phyloP scores from a whole-genome alignment of 2,329 filamentous ascomycete species.

The Fusarium burgessii region DNA sequence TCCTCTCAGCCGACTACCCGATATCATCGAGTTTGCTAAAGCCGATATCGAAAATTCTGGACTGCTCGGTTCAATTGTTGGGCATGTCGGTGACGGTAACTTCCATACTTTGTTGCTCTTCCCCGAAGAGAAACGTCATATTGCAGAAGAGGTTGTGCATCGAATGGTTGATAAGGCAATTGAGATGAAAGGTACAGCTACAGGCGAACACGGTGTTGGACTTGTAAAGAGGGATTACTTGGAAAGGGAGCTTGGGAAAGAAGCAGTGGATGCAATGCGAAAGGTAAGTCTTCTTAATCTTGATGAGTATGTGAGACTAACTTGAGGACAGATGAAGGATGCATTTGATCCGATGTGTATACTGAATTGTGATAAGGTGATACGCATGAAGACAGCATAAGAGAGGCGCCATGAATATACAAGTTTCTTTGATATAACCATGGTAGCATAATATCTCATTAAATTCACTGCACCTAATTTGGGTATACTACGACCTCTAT shows the following conservation, averaged over 20 bases:
- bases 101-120: conserved; percentile 70
- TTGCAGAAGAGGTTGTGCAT: conserved; percentile 57
- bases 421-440: too few relatives aligned
- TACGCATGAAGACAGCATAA: conserved; percentile 13
- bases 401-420: too few relatives aligned
- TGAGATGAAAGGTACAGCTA: conserved; percentile 76
- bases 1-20: conserved; percentile 78
- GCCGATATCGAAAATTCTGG: conserved; percentile 87
- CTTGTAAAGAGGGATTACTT: conserved; percentile 69
- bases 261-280: conserved; percentile 68
- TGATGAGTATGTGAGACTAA: not conserved
- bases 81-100: conserved; percentile 93
- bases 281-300: not conserved
- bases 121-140: not conserved
- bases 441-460: too few relatives aligned
- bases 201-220: conserved; percentile 73
- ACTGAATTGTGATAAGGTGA: conserved; percentile 54
- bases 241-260: conserved; percentile 65
- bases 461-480: too few relatives aligned
- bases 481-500: too few relatives aligned
- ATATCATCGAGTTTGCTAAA: conserved; percentile 85
- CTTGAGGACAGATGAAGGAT: conserved; percentile 60
- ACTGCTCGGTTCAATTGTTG: conserved; percentile 86
- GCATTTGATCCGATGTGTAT: conserved; percentile 68
- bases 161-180: conserved; percentile 75